Base-by-base conservation (phyloP, 176 grass and related monocot species). In the Thinopyrum elongatum region DNA sequence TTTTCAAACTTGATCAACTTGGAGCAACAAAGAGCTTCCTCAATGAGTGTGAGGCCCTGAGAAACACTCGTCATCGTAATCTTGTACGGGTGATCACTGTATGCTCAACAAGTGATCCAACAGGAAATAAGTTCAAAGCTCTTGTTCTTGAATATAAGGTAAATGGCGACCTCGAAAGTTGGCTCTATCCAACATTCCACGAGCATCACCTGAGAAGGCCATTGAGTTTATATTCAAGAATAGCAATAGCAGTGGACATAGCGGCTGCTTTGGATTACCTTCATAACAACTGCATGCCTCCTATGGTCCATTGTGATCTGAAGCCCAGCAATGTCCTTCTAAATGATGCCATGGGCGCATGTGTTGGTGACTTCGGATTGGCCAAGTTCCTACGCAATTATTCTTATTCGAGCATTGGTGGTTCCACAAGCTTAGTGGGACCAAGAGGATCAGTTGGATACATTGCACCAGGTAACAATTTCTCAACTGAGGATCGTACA, bases 101-200 rank as follows among this genome's bases (percentile, higher is more conserved):
- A 42, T 94, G 92, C 64, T 85, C 75, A 30, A 83, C 80, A 28
- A 49, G 46, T 16, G 89, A 89, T 61, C 29, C 10, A 16, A 58
- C 11, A 71, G 86, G 86, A 16, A 29, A 91, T 73, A 86, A 91
- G 13, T 94, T 94, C 68, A 94, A 88, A 60, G 92, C 92, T 73
- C 72, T 94, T 46, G 64, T 94, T 44, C 77, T 92, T 36, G 83
- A 87, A 47, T 92, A 84, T 42, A 77, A 81, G 61, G 21, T 76
- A 14, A 92, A 94, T 6, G 89, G 86, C 34, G 89, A 30, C 80
- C 82, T 94, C 7, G 92, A 92, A 15, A 83, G 83, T 25, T 89
- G 92, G 87, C 78, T 94, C 27, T 76, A 94, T 82, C 21, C 53
- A 39, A 68, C 51, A 76, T 11, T 31, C 63, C 17, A 67, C 10